phyloP scores from a whole-genome alignment of 225 moss, liverwort and hornwort genomes.

The Pseudoscleropodium purum region DNA sequence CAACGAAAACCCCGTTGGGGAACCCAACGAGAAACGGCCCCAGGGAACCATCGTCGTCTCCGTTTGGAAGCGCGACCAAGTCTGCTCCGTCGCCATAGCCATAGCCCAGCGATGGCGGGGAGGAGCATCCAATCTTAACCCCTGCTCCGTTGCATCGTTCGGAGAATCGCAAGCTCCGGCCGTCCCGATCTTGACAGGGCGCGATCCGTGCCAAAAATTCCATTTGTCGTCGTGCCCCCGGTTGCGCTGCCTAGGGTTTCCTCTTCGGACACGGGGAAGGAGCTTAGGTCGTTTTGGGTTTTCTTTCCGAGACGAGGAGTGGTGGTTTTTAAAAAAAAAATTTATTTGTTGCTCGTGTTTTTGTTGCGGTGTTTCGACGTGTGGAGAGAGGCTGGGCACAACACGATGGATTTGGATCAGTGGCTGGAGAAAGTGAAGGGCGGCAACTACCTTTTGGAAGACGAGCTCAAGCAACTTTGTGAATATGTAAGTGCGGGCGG shows the following conservation, averaged over 20 bases:
- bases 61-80: not conserved
- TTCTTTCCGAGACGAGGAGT: not conserved
- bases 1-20: not conserved
- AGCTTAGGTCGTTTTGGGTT: not conserved
- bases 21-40: not conserved
- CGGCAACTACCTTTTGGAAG: constrained; percentile 84
- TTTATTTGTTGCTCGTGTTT: not conserved
- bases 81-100: not conserved
- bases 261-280: not conserved
- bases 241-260: constrained; percentile 1
- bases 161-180: not conserved
- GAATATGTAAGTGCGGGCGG: constrained; percentile 64
- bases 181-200: not conserved
- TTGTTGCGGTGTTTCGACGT: not conserved
- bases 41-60: not conserved
- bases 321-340: too few species aligned
- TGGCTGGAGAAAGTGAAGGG: constrained; percentile 99
- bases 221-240: not conserved
- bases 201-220: not conserved
- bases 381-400: constrained; percentile 15
- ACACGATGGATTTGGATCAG: constrained; percentile 96
- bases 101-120: constrained; percentile 1
- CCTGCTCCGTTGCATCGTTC: not conserved
- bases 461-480: constrained; percentile 97
- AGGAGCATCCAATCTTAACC: not conserved